Evolutionary conservation across 495 filamentous ascomycete genomes (phyloP).

Genomic region (Aspergillus heteromorphus): DNA sequence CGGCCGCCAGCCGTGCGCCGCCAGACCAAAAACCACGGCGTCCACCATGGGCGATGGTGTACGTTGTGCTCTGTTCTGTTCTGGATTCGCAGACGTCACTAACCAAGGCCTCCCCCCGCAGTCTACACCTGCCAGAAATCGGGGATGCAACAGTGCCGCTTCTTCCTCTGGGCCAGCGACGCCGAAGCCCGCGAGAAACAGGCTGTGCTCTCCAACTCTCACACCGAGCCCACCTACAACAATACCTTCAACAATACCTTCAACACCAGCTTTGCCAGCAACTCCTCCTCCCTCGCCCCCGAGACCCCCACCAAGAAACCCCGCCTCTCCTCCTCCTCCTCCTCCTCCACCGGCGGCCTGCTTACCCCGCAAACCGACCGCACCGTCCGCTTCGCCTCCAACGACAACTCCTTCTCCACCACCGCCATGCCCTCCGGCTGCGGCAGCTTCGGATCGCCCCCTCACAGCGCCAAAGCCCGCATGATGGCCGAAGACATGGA

Average conservation of each 20-base stretch:
- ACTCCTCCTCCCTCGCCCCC: conserved; percentile 9
- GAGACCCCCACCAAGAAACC: conserved; percentile 20
- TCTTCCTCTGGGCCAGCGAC: conserved; percentile 68
- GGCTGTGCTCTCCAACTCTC: conserved; percentile 46
- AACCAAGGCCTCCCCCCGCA: conserved; percentile 12
- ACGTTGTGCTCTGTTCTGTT: conserved; percentile 4
- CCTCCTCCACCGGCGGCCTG: conserved; percentile 22
- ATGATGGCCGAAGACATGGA: conserved; percentile 42
- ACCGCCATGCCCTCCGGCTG: conserved; percentile 1
- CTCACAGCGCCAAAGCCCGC: conserved; percentile 29
- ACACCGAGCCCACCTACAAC: conserved; percentile 38
- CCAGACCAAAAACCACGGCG: conserved; percentile 59
- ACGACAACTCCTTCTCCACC: too few relatives aligned
- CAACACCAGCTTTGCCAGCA: background rate
- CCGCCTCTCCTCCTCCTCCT: background rate
- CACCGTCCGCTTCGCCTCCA: background rate
- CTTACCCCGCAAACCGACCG: conserved; percentile 35
- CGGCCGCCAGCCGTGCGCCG: conserved; percentile 55
- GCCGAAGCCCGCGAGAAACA: conserved; percentile 51
- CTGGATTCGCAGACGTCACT: background rate
- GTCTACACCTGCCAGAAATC: conserved; percentile 62
- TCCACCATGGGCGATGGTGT: conserved; percentile 60
- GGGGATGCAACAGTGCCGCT: conserved; percentile 50
- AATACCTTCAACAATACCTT: too few relatives aligned
- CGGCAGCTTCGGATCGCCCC: conserved; percentile 20